These are phyloP conservation scores for Aspergillus nomiae DNA, from an alignment of 2,329 filamentous ascomycete genomes.

Conservation along the genomic window DNA sequence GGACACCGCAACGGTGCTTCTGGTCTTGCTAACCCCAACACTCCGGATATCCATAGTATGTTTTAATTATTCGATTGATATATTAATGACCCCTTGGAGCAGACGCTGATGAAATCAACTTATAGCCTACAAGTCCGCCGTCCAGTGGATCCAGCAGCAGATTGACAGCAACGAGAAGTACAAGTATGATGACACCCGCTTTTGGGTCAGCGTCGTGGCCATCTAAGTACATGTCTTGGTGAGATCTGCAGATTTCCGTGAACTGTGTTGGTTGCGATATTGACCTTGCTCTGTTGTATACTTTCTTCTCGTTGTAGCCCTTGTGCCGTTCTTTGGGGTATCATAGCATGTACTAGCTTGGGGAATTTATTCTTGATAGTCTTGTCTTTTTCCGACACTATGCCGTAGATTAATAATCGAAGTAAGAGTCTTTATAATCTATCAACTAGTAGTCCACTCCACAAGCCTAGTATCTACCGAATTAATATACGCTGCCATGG, in stretches of 20 bases:
- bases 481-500: background rate
- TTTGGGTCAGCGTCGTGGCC: slow-evolving; percentile 26
- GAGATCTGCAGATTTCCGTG: background rate
- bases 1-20: slow-evolving; percentile 27
- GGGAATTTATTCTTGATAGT: background rate
- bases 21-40: slow-evolving; percentile 26
- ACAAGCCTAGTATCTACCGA: accelerated
- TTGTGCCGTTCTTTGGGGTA: background rate
- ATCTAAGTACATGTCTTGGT: background rate
- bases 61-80: background rate
- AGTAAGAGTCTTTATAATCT: background rate
- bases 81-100: accelerated
- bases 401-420: background rate
- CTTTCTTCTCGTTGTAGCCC: background rate
- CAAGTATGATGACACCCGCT: slow-evolving; percentile 31
- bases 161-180: slow-evolving; percentile 25
- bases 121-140: slow-evolving; percentile 27
- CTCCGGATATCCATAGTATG: slow-evolving; percentile 12
- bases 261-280: no score
- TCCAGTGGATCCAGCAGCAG: slow-evolving; percentile 33
- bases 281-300: background rate
- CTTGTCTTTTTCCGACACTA: background rate
- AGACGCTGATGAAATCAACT: background rate
- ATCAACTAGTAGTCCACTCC: background rate
- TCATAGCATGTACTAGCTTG: background rate